Evolutionary conservation across 164 flowering plant genomes (phyloP).

Genomic region (Aristolochia fimbriata): DNA sequence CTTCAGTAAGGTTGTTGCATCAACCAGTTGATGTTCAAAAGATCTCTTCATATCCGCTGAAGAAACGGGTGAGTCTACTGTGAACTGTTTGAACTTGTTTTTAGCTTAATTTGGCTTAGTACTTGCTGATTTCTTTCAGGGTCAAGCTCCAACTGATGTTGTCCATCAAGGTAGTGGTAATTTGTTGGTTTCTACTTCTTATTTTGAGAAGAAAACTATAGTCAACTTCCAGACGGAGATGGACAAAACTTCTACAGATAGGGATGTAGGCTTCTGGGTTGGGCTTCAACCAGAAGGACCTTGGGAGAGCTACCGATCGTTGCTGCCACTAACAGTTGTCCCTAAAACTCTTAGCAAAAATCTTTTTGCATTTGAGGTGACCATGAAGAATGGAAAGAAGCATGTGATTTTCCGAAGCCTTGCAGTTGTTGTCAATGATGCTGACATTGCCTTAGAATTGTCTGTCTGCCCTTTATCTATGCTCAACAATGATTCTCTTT

Average conservation of each 20-base stretch:
- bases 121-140: slow-evolving; percentile 22
- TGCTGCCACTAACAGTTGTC: slow-evolving; percentile 73
- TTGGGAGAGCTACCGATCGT: slow-evolving; percentile 75
- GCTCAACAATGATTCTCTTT: slow-evolving; percentile 14
- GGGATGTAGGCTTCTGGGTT: slow-evolving; percentile 70
- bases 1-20: slow-evolving; percentile 62
- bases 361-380: slow-evolving; percentile 66
- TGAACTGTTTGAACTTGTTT: neutral
- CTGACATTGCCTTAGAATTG: slow-evolving; percentile 61
- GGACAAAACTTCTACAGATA: slow-evolving; percentile 25
- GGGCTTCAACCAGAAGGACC: slow-evolving; percentile 56
- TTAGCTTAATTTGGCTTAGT: neutral
- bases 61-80: slow-evolving; percentile 44
- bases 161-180: slow-evolving; percentile 28
- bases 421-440: slow-evolving; percentile 68
- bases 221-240: slow-evolving; percentile 35
- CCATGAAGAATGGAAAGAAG: slow-evolving; percentile 82
- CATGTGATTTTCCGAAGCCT: slow-evolving; percentile 82
- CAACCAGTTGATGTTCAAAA: slow-evolving; percentile 39
- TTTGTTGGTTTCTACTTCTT: slow-evolving; percentile 54
- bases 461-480: slow-evolving; percentile 34
- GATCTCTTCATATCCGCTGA: slow-evolving; percentile 48
- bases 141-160: slow-evolving; percentile 31
- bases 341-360: slow-evolving; percentile 54
- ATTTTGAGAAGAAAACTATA: slow-evolving; percentile 61